Evolutionary conservation across 768 basidiomycete genomes (phyloP).

Genomic region (Kwoniella europaea): DNA sequence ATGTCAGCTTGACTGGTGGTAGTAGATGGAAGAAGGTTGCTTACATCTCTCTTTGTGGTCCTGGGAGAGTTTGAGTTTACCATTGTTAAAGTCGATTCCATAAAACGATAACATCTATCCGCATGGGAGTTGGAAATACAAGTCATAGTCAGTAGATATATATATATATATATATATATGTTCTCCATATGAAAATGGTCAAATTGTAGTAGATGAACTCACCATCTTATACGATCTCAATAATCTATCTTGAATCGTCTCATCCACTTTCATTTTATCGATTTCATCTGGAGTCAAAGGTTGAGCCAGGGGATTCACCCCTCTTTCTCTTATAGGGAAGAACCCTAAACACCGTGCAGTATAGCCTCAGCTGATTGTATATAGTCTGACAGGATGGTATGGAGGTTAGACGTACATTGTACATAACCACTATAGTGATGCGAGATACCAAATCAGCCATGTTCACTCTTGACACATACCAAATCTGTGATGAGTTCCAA

Average conservation of each 20-base stretch:
- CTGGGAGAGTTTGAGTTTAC: conserved; percentile 16
- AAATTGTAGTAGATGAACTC: conserved; percentile 3
- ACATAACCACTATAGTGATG: conserved; percentile 35
- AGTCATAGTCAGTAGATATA: background rate
- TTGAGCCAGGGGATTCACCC: conserved; percentile 48
- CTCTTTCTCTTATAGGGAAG: conserved; percentile 54
- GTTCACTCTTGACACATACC: background rate
- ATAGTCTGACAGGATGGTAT: too few species aligned
- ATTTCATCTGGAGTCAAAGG: conserved; percentile 48
- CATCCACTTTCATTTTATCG: conserved; percentile 34
- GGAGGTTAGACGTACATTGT: conserved; percentile 34
- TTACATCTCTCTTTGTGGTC: conserved; percentile 35
- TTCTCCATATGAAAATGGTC: background rate
- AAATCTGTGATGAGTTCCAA: background rate
- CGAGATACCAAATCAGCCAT: background rate
- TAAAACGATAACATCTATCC: conserved; percentile 46
- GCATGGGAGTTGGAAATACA: background rate
- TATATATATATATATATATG: too few species aligned
- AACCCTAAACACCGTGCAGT: conserved; percentile 35
- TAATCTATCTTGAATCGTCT: conserved; percentile 30
- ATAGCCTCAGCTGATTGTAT: too few species aligned
- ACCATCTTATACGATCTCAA: conserved; percentile 49
- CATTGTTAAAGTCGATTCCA: conserved; percentile 46
- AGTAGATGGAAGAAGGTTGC: conserved; percentile 8
- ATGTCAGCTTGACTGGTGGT: background rate